Percentiles rank a stretch among this genome's conserved stretches.
phyloP scores from a whole-genome alignment of 306 rosid species.

The Dalbergia cochinchinensis region DNA sequence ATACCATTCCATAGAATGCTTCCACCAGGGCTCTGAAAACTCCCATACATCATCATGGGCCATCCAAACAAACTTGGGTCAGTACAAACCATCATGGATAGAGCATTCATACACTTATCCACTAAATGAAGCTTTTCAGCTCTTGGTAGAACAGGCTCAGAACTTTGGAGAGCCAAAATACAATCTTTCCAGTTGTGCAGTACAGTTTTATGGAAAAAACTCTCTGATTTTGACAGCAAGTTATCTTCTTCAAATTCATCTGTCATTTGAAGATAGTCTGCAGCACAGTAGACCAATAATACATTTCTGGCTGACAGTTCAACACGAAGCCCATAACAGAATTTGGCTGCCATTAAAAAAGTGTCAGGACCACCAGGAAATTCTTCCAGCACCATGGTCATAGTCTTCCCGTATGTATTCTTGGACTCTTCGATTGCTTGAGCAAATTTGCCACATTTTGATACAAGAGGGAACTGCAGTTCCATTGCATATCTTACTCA shows the following conservation, averaged over 20 bases:
- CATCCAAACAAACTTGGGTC: slow-evolving; percentile 98
- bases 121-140: slow-evolving; percentile 80
- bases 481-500: slow-evolving; percentile 41
- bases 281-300: slow-evolving; percentile 72
- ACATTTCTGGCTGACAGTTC: slow-evolving; percentile 83
- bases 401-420: slow-evolving; percentile 49
- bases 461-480: slow-evolving; percentile 92
- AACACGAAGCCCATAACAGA: slow-evolving; percentile 76
- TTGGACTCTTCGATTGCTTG: slow-evolving; percentile 63
- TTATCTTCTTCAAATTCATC: slow-evolving; percentile 86
- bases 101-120: slow-evolving; percentile 75
- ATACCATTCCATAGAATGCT: slow-evolving; percentile 98
- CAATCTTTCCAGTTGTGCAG: slow-evolving; percentile 92
- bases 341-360: slow-evolving; percentile 74
- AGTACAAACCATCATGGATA: slow-evolving; percentile 92
- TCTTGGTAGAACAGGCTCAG: slow-evolving; percentile 65
- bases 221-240: slow-evolving; percentile 76
- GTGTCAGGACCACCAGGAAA: slow-evolving; percentile 90
- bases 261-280: slow-evolving; percentile 91
- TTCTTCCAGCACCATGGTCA: slow-evolving; percentile 65
- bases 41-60: slow-evolving; percentile 99
- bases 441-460: slow-evolving; percentile 84
- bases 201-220: slow-evolving; percentile 71
- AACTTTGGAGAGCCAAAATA: slow-evolving; percentile 88
- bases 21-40: slow-evolving; percentile 98